Percentiles rank a stretch among this genome's conserved stretches.
These are phyloP conservation scores for Areca catechu DNA, from an alignment of 176 grass and related monocot genomes.

Conservation along the genomic window DNA sequence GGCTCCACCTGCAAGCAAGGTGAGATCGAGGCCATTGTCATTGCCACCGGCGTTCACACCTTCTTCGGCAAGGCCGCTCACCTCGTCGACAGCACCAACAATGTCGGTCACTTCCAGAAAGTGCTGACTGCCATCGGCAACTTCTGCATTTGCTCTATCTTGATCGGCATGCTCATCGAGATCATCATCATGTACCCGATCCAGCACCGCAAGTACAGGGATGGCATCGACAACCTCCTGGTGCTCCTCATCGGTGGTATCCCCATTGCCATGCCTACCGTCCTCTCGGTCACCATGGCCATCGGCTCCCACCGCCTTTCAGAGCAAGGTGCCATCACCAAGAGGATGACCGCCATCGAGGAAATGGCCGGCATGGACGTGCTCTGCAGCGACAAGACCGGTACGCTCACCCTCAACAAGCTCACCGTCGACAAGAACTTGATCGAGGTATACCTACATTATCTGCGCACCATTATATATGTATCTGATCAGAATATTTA, in stretches of 20 bases:
- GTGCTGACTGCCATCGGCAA: constrained; percentile 93
- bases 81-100: constrained; percentile 98
- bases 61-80: constrained; percentile 98
- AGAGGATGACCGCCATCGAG: constrained; percentile 98
- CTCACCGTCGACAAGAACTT: constrained; percentile 84
- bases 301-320: constrained; percentile 90
- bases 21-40: constrained; percentile 88
- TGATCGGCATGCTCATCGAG: constrained; percentile 65
- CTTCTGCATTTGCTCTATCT: constrained; percentile 94
- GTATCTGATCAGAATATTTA: too few relatives aligned
- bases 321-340: constrained; percentile 87
- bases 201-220: constrained; percentile 66
- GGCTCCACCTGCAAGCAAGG: constrained; percentile 89
- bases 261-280: constrained; percentile 96
- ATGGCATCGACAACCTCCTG: constrained; percentile 89
- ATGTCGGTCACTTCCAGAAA: constrained; percentile 85
- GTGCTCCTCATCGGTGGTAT: constrained; percentile 93
- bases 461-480: too few relatives aligned
- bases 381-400: constrained; percentile 95
- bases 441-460: constrained; percentile 39
- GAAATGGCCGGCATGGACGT: constrained; percentile 99
- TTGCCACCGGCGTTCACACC: constrained; percentile 85
- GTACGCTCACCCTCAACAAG: constrained; percentile 93
- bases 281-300: constrained; percentile 95
- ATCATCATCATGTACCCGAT: constrained; percentile 76